Conservation (phyloP, 2,329 filamentous ascomycete species). For the Penicillium hordei region DNA sequence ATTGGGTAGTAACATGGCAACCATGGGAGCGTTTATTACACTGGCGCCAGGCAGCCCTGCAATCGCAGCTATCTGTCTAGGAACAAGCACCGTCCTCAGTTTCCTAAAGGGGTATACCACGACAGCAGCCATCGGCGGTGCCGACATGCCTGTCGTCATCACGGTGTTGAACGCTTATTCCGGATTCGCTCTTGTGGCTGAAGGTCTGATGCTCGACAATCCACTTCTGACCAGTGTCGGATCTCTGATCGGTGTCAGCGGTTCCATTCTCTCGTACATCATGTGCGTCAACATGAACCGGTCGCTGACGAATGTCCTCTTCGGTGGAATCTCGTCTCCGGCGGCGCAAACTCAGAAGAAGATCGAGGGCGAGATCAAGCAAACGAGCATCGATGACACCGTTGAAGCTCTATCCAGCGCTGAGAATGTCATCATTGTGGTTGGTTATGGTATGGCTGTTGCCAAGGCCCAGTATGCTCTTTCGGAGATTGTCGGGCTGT, state of each 20-base stretch:
- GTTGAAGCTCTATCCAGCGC: constrained; percentile 72
- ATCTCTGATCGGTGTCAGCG: constrained; percentile 82
- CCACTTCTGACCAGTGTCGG: constrained; percentile 81
- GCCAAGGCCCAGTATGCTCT: constrained; percentile 92
- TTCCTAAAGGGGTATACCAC: constrained; percentile 87
- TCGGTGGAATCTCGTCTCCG: constrained; percentile 73
- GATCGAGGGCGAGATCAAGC: constrained; percentile 75
- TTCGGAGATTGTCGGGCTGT: constrained; percentile 71
- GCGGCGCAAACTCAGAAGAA: constrained; percentile 64
- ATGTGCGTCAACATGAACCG: constrained; percentile 91
- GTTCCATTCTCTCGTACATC: constrained; percentile 84
- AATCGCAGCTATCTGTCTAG: constrained; percentile 75
- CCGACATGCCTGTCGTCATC: constrained; percentile 90
- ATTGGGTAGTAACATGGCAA: constrained; percentile 73
- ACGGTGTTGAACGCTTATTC: constrained; percentile 89
- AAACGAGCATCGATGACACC: constrained; percentile 77
- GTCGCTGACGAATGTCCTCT: constrained; percentile 83
- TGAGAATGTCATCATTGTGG: constrained; percentile 83
- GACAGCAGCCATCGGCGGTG: constrained; percentile 84
- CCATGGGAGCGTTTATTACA: constrained; percentile 79
- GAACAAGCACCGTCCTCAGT: constrained; percentile 72
- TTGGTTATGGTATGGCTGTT: constrained; percentile 92
- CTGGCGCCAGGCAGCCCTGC: constrained; percentile 76
- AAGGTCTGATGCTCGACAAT: constrained; percentile 90
- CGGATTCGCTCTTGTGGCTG: constrained; percentile 84